These are phyloP conservation scores for Penicillium sp. DNA, from an alignment of 2,329 filamentous ascomycete species.

Conservation along the genomic window DNA sequence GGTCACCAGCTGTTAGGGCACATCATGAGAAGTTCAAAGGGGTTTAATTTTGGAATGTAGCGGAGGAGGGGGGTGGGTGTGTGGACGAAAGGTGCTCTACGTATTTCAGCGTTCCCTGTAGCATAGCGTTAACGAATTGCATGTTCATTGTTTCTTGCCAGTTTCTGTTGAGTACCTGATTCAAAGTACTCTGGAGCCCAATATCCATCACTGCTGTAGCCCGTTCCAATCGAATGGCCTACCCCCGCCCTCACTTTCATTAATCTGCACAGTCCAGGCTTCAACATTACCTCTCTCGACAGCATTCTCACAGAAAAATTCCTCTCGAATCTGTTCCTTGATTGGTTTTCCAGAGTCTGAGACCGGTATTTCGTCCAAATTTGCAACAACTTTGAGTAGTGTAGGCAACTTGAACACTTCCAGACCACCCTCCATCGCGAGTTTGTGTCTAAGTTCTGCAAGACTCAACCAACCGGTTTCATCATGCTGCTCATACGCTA, in stretches of 20 bases:
- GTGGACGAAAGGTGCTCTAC: neutral
- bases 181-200: too few species aligned
- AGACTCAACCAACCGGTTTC: neutral
- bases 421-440: neutral
- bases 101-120: neutral
- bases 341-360: neutral
- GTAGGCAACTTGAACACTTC: neutral
- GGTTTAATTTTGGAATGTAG: constrained; percentile 1
- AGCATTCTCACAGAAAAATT: neutral
- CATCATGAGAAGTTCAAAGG: constrained; percentile 17
- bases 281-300: neutral
- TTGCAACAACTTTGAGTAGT: neutral
- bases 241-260: neutral
- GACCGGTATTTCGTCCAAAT: neutral
- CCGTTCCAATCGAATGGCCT: neutral
- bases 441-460: neutral
- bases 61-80: too few species aligned
- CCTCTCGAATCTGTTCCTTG: neutral
- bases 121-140: neutral
- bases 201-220: neutral
- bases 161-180: neutral
- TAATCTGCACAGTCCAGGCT: neutral
- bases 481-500: neutral
- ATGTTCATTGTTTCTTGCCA: neutral
- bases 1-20: constrained; percentile 18